Base-by-base conservation (phyloP, 352 stramenopile genomes). In the Globisporangium lucens region DNA sequence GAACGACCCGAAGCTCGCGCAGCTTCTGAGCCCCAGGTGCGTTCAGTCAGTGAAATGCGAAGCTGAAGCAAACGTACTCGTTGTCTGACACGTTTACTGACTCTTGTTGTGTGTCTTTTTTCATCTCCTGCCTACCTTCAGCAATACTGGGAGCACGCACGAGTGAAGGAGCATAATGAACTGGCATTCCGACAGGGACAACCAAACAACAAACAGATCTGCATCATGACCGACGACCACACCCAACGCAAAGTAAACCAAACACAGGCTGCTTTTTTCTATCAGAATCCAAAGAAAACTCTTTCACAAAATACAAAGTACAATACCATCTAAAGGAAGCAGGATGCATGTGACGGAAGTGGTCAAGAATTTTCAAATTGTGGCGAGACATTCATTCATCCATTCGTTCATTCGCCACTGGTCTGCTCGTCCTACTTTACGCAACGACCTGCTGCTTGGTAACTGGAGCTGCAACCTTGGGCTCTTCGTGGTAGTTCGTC, bases 401-500 rank as follows among this genome's bases (percentile, higher is more conserved):
- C 30, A 33, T 33, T 33, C 3, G 1, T 20, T 4, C 41, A 29
- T 22, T 47, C 24, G 61, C 47, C 15, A 20, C 41, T 22, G 12
- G 43, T 65, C 22, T 29, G 36, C 17, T 35, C 41, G 30, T 27
- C 46, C 4, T 17, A n/a, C 27, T 12, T 30, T 60, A 73, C 1
- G 56, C 30, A 59, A 70, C 24, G 2, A 55, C n/a, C 20, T 49
- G 15, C 20, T 62, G n/a, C 33, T 22, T 49, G n/a, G 6, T n/a
- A 29, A n/a, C 6, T n/a, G 56, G n/a, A 17, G 56, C 59, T 10
- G 63, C 63, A 36, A 74, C 72, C 63, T 89, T 78, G 38, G 60
- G 30, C 30, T 71, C 68, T 56, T 93, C 73, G 74, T 98, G 83
- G 73, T 99, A 99, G 73, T 99, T 99, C 10, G 91, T 98, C 98